phyloP scores from a whole-genome alignment of 768 basidiomycete species.

The Gymnopilus junonius region DNA sequence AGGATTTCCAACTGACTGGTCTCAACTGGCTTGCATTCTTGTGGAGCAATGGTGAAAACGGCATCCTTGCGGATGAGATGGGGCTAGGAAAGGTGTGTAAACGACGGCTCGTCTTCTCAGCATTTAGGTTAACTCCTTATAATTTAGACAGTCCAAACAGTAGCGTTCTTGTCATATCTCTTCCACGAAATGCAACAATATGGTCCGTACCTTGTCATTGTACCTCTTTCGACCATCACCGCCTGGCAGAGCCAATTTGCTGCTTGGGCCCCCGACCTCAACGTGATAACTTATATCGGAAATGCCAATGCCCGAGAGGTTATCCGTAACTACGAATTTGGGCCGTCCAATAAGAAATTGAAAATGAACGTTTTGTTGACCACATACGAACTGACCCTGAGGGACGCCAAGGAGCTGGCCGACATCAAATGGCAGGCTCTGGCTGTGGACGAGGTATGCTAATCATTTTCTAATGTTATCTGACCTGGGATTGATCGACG shows the following conservation, averaged over 20 bases:
- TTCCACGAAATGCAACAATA: conserved; percentile 92
- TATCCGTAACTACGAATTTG: conserved; percentile 93
- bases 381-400: conserved; percentile 93
- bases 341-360: conserved; percentile 82
- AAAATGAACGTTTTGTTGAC: conserved; percentile 98
- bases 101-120: not conserved
- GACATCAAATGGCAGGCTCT: conserved; percentile 98
- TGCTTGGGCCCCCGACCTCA: conserved; percentile 94
- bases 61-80: conserved; percentile 99
- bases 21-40: conserved; percentile 98
- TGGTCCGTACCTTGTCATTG: conserved; percentile 97
- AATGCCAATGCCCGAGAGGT: conserved; percentile 86
- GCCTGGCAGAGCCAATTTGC: conserved; percentile 97
- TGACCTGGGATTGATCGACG: conserved; percentile 14
- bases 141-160: conserved; percentile 89
- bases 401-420: conserved; percentile 86
- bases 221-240: conserved; percentile 96
- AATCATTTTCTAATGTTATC: not conserved
- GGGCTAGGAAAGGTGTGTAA: conserved; percentile 87
- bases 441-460: conserved; percentile 89
- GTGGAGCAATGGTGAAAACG: conserved; percentile 94
- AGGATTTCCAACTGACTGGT: conserved; percentile 98
- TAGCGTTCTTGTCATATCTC: conserved; percentile 92
- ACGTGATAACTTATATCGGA: conserved; percentile 97
- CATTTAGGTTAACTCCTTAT: conserved; percentile 15